A percentile compares a stretch with the other conserved stretches of the same genome.
Conservation (phyloP, 345 rosid genomes). For the Salix exigua region DNA sequence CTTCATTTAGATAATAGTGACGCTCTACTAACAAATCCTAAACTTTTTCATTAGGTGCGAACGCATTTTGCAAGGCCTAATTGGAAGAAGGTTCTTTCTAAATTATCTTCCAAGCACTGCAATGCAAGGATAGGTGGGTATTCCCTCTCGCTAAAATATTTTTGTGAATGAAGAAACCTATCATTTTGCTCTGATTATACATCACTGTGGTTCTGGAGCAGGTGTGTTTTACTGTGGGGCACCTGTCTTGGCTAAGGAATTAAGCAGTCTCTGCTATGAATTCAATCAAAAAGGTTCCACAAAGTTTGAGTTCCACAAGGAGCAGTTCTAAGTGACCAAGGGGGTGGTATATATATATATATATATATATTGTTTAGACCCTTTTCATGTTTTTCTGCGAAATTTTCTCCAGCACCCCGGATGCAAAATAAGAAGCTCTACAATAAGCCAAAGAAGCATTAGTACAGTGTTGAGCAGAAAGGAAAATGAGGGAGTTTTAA, state of each 20-base stretch:
- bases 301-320: conserved; percentile 96
- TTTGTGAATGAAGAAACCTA: neutral
- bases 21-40: neutral
- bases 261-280: conserved; percentile 80
- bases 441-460: conserved; percentile 19
- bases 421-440: conserved; percentile 2
- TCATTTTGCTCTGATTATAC: neutral
- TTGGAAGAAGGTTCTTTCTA: conserved; percentile 87
- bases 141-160: neutral
- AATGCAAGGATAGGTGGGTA: conserved; percentile 84
- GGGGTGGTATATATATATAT: neutral
- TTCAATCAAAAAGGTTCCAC: conserved; percentile 92
- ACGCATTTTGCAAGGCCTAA: conserved; percentile 98
- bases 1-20: neutral
- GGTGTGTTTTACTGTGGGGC: conserved; percentile 99
- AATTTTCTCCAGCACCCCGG: neutral
- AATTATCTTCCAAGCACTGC: conserved; percentile 78
- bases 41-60: conserved; percentile 50
- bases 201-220: conserved; percentile 27
- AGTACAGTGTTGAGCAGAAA: conserved; percentile 28
- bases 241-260: conserved; percentile 86
- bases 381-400: neutral
- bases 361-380: neutral
- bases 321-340: conserved; percentile 53
- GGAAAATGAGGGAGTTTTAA: neutral